Evolutionary conservation across 108 stramenopile genomes (phyloP), one percentile per base, ranked within the genome.

Genomic region (Skeletonema costatum): DNA sequence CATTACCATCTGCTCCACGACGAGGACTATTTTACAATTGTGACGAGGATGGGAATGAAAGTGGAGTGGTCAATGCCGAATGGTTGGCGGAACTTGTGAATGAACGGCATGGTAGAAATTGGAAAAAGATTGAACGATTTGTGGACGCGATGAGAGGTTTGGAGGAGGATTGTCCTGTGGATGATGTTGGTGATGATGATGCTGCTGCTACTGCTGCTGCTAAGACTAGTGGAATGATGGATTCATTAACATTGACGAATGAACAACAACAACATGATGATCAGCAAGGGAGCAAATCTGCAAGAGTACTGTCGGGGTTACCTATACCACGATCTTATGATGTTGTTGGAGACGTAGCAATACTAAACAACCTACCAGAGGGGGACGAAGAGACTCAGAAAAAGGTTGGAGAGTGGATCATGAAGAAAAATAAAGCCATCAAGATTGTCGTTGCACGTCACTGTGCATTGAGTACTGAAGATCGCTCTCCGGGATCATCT

Each of bases 321-420:
- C 64, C 68, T 1, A 78, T 81, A 56, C 74, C 80, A 32, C 68
- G 74, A 73, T 81, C 80, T 1, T 81, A 81, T 64, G 80, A 78
- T 77, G 90, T 93, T 29, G 85, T 96, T 68, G 95, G 95, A 17
- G 95, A 96, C 69, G 85, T 96, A 46, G 95, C 95, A 3, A 71
- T 92, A 35, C 68, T 96, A 17, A 85, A 93, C 70, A 69, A 77
- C 12, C 53, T 93, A 38, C 91, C 88, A 30, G 82, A 78, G 60
- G 86, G 69, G 12, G 80, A 88, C 48, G 82, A 85, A 38, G 78
- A 87, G 19, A 72, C 71, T 29, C 50, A 61, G 32, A 41, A 48
- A 56, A 69, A 56, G 21, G 78, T 92, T 38, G 95, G 91, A 64
- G 81, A 82, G 19, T 81, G 75, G 56, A 89, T 93, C 11, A 89